Conservation (phyloP, 345 rosid genomes). For the Hibiscus trionum region DNA sequence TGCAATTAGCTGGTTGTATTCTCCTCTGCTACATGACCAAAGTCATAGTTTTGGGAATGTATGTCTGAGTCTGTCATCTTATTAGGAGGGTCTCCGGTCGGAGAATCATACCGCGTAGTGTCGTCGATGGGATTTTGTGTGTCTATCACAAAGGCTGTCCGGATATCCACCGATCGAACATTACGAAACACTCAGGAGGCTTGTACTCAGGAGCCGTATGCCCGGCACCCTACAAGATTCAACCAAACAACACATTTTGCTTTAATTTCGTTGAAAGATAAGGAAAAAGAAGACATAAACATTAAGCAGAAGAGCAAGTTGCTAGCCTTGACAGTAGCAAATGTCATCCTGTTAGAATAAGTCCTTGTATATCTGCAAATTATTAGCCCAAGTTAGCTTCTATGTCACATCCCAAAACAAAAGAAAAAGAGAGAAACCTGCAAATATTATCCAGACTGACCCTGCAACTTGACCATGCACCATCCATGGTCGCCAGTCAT, state of each 20-base stretch:
- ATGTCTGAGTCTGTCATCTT: too few species aligned
- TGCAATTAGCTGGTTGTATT: too few species aligned
- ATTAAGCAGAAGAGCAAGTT: neutral
- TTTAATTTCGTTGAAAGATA: neutral
- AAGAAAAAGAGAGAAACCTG: neutral
- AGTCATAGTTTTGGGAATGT: too few species aligned
- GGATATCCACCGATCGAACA: constrained; percentile 11
- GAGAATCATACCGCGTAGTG: too few species aligned
- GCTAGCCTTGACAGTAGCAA: constrained; percentile 58
- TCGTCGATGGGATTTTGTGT: neutral
- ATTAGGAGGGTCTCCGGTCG: too few species aligned
- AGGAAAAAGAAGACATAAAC: neutral
- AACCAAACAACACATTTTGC: neutral
- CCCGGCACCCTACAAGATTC: constrained; percentile 51
- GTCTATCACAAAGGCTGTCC: neutral
- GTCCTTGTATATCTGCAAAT: constrained; percentile 48
- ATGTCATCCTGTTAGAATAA: constrained; percentile 56
- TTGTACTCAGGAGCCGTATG: constrained; percentile 29
- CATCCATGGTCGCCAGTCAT: constrained; percentile 57
- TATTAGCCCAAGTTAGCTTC: neutral
- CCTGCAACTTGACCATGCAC: constrained; percentile 48
- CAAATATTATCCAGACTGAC: constrained; percentile 12
- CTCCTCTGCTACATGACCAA: too few species aligned
- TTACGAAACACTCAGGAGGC: neutral
- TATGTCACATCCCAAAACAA: neutral